Conservation (phyloP, 768 basidiomycete genomes). For the Suillus subaureus region DNA sequence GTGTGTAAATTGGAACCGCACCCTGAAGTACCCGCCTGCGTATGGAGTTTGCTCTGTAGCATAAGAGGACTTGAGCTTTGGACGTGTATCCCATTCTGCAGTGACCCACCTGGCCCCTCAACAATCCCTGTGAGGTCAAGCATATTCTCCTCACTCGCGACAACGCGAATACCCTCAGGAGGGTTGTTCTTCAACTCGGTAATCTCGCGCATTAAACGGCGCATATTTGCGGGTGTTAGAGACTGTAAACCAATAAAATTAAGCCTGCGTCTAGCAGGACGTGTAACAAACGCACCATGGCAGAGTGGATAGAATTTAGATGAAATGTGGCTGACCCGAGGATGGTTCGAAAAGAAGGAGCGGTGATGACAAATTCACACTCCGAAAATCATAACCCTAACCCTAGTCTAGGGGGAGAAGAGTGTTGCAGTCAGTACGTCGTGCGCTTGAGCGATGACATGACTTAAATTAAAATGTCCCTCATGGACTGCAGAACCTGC, state of each 20-base stretch:
- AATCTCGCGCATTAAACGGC: constrained; percentile 87
- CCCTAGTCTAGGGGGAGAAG: constrained; percentile 11
- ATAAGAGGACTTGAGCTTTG: constrained; percentile 17
- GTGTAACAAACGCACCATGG: constrained; percentile 18
- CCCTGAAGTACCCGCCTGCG: constrained; percentile 68
- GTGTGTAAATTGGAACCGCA: constrained; percentile 87
- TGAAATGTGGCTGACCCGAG: constrained; percentile 6
- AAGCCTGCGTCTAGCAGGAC: neutral
- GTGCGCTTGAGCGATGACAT: no score
- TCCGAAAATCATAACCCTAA: constrained; percentile 21
- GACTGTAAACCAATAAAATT: constrained; percentile 31
- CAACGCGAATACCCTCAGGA: constrained; percentile 90
- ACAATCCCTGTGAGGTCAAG: constrained; percentile 87
- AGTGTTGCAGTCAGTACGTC: neutral
- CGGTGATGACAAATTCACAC: constrained; percentile 29
- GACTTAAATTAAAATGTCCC: no score
- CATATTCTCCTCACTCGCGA: constrained; percentile 86
- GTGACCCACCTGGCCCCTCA: constrained; percentile 79
- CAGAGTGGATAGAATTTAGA: constrained; percentile 16
- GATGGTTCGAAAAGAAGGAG: constrained; percentile 22
- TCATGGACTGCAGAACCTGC: no score
- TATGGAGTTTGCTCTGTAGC: constrained; percentile 64
- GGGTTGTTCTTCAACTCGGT: constrained; percentile 78
- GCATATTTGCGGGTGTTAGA: constrained; percentile 60
- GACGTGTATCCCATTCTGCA: neutral